Base-by-base conservation (phyloP, 257 asterid species). In the Agastache rugosa region DNA sequence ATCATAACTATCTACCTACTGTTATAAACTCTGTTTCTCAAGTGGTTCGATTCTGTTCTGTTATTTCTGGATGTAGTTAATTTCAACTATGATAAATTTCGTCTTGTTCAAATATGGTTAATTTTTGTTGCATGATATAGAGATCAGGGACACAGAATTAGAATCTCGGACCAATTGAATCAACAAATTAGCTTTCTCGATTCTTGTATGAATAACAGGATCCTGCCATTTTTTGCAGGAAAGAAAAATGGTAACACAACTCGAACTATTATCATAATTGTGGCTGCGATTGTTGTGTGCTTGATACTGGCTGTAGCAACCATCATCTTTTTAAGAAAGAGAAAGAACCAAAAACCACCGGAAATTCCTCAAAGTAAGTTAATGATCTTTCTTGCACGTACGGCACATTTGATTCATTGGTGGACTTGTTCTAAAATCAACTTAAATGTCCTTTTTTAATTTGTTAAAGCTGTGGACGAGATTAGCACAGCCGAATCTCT, bases 401-500 rank as follows among this genome's bases (percentile, higher is more conserved):
- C 1, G 39, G 39, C 9, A 7, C 39, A 37, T 1, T 29, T 29
- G 5, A 37, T 37, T 37, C 53, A 47, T 14, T 4, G 8, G 10
- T 44, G 16, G 41, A 48, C 17, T 6, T 35, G 10, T 48, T 5
- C 25, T 6, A 5, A n/a, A 56, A 12, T n/a, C 44, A 15, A 8
- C 29, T 50, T 10, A 37, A 60, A 4, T 31, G 0, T 72, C 34
- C 5, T 20, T 29, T 29, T 0, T 16, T 29, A 12, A 27, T 14
- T 48, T 31, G 51, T 8, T 60, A 74, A 39, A 78, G 83, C 0
- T 56, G 27, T 14, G 0, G 77, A 67, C 1, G 73, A 39, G 14
- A 79, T 73, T 1, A 23, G 61, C 54, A 19, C 51, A 0, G 25
- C 61, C 6, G 81, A 83, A 37, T 80, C 81, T 34, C 35, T 80